Conservation (phyloP, 495 filamentous ascomycete species). For the Trichoderma virens region DNA sequence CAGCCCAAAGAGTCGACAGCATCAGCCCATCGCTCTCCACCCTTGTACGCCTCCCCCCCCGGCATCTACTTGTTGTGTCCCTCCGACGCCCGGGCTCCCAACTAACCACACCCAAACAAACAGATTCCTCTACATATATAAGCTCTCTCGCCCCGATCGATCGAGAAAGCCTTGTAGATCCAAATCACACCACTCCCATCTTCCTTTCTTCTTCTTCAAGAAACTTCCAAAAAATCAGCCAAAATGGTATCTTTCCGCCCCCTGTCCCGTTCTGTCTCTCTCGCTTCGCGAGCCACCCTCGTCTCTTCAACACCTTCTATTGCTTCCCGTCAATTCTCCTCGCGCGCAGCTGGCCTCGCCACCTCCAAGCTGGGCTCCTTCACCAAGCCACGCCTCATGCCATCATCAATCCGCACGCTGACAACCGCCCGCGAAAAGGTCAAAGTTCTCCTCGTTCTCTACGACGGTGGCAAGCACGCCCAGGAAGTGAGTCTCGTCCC, state of each 20-base stretch:
- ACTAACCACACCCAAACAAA: too few species aligned
- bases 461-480: conserved; percentile 47
- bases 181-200: not conserved
- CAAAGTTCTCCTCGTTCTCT: conserved; percentile 50
- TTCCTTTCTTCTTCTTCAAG: not conserved
- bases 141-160: not conserved
- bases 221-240: not conserved
- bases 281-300: not conserved
- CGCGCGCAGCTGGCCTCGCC: conserved; percentile 1
- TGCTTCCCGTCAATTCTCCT: not conserved
- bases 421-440: conserved; percentile 39
- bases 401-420: not conserved
- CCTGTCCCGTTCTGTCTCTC: not conserved
- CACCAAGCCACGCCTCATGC: not conserved
- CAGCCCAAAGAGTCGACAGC: not conserved
- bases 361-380: not conserved
- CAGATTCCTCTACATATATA: not conserved
- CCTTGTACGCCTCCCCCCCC: not conserved
- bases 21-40: conserved; percentile 8
- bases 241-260: conserved; percentile 11
- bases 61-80: not conserved
- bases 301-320: not conserved
- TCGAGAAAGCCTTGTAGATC: not conserved
- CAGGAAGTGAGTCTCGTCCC: conserved; percentile 33
- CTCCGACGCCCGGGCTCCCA: too few species aligned